Conservation (phyloP, 2,329 filamentous ascomycete species). For the Curvularia sp. region DNA sequence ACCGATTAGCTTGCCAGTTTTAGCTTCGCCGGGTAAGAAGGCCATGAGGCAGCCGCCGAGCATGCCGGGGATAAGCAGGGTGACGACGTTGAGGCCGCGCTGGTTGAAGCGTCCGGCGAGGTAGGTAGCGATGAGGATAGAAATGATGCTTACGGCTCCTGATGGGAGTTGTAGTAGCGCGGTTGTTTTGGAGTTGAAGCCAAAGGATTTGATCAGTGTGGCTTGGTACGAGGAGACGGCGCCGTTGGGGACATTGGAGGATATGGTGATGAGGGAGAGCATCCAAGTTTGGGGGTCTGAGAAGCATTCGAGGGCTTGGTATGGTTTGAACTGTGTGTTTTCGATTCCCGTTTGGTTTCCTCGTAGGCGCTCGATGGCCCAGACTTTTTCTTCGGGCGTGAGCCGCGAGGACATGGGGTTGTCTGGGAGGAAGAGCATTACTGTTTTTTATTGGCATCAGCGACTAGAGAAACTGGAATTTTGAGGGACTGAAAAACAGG, state of each 20-base stretch:
- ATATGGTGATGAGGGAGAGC: slow-evolving; percentile 45
- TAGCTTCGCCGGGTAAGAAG: slow-evolving; percentile 25
- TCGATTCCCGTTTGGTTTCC: slow-evolving; percentile 61
- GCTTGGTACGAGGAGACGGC: slow-evolving; percentile 47
- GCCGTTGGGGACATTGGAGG: slow-evolving; percentile 48
- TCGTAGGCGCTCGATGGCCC: slow-evolving; percentile 52
- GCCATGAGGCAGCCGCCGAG: slow-evolving; percentile 34
- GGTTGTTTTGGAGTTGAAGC: slow-evolving; percentile 47
- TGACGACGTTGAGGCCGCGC: slow-evolving; percentile 29
- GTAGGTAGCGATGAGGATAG: slow-evolving; percentile 34
- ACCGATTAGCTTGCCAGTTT: slow-evolving; percentile 36
- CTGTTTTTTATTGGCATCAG: slow-evolving; percentile 17
- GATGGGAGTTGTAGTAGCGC: slow-evolving; percentile 41
- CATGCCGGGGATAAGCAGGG: slow-evolving; percentile 28
- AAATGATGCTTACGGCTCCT: slow-evolving; percentile 31
- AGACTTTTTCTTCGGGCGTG: slow-evolving; percentile 25
- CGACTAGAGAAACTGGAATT: accelerated
- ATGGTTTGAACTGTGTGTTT: slow-evolving; percentile 56
- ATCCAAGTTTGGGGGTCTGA: slow-evolving; percentile 53
- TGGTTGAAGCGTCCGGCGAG: slow-evolving; percentile 36
- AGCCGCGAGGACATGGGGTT: slow-evolving; percentile 37
- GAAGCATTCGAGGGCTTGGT: slow-evolving; percentile 57
- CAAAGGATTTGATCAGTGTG: slow-evolving; percentile 43
- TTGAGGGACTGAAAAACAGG: neutral
- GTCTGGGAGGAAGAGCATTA: slow-evolving; percentile 65